Conservation (phyloP, 192 early-diverging fungal species). For the Jimgerdemannia lactiflua region DNA sequence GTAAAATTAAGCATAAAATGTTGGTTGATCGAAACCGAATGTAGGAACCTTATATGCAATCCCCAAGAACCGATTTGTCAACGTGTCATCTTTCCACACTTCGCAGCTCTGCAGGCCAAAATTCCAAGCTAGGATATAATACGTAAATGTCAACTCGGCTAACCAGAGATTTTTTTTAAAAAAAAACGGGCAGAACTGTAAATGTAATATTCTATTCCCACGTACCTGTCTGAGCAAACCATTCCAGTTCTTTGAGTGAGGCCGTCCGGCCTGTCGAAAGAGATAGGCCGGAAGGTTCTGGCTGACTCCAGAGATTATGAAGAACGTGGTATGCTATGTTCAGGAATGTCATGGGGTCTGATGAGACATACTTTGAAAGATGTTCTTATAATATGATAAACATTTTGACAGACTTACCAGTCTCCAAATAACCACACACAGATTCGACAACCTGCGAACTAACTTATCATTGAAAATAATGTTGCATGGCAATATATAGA, state of each 20-base stretch:
- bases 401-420: slow-evolving; percentile 5
- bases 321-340: neutral
- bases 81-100: slow-evolving; percentile 2
- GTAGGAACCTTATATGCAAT: slow-evolving; percentile 7
- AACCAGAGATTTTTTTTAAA: neutral
- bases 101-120: slow-evolving; percentile 19
- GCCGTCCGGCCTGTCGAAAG: neutral
- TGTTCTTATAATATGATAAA: neutral
- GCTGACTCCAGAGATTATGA: neutral
- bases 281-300: neutral
- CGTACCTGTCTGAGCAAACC: slow-evolving; percentile 19
- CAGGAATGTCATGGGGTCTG: no score
- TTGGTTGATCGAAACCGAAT: neutral
- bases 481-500: neutral
- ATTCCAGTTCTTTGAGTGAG: slow-evolving; percentile 20
- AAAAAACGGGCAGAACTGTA: neutral
- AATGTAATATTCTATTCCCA: neutral
- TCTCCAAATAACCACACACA: slow-evolving; percentile 21
- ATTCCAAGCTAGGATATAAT: slow-evolving; percentile 17
- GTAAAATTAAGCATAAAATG: neutral
- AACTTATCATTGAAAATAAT: neutral
- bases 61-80: slow-evolving; percentile 12
- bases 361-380: neutral
- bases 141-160: neutral
- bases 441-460: slow-evolving; percentile 3